Evolutionary conservation across 176 grass and related monocot species (phyloP).

Genomic region (Olyra latifolia): DNA sequence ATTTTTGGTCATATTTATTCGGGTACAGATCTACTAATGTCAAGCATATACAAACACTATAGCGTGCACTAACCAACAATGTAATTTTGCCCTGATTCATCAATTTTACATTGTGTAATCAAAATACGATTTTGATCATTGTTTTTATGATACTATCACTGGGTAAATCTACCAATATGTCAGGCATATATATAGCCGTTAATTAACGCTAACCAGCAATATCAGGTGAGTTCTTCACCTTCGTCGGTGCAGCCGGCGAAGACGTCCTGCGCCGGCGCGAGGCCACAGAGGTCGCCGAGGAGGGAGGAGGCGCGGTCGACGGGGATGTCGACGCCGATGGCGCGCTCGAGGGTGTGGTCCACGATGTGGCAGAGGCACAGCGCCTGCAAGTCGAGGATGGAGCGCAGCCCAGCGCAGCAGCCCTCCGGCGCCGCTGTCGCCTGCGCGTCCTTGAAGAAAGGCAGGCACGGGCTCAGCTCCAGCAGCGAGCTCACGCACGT

Average conservation of each 20-base stretch:
- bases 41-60: too few species aligned
- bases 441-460: slow-evolving; percentile 26
- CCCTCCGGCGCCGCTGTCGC: slow-evolving; percentile 24
- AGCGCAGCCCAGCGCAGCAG: slow-evolving; percentile 32
- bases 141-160: too few species aligned
- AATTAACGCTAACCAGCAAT: background rate
- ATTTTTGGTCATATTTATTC: too few species aligned
- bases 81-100: background rate
- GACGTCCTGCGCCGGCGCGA: slow-evolving; percentile 26
- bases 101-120: background rate
- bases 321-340: slow-evolving; percentile 42
- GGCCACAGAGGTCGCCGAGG: slow-evolving; percentile 19
- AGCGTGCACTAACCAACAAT: background rate
- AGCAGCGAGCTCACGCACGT: slow-evolving; percentile 39
- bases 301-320: slow-evolving; percentile 14
- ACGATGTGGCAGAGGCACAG: slow-evolving; percentile 45
- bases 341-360: slow-evolving; percentile 35
- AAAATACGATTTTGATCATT: background rate
- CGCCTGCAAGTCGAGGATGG: slow-evolving; percentile 5
- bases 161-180: too few species aligned
- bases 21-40: too few species aligned
- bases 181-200: background rate
- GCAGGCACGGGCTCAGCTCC: slow-evolving; percentile 40
- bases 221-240: background rate
- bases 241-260: background rate